Base-by-base conservation (phyloP, 2,329 filamentous ascomycete species). In the Lachnellula occidentalis region DNA sequence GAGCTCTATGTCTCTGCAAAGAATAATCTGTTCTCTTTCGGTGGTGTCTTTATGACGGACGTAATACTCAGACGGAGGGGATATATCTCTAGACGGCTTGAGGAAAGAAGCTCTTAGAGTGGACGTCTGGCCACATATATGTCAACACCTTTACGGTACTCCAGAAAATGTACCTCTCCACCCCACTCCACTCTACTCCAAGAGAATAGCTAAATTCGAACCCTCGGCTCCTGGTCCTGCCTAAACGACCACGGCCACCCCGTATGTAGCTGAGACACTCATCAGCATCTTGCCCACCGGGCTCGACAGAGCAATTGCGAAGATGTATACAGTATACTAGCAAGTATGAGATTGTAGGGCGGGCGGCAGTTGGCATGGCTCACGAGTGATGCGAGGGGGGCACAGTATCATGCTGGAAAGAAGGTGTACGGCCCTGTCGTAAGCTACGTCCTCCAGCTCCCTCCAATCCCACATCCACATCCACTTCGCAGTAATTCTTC, bases 291-390 rank as follows among this genome's bases (percentile, higher is more conserved):
- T 81, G 2, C 80, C 80, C 0, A 61, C 66, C 0, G 74, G 71
- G 0, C 69, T 85, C 0, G 76, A 80, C 56, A 78, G 79, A 57
- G 74, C 80, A 0, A 77, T 87, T 60, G 83, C 83, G 4, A 87
- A 87, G 61, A 69, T 74, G 9, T 83, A 78, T 62, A 87, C 83
- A 74, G 9, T 83, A 78, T 62, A 87, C 83, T 0, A 81, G 82
- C 1, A 85, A 83, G 50, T 86, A 82, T 27, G 24, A 27, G 6
- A 27, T 27, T 27, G 24, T 27, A 4, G 83, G 74, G 0, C 72
- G 86, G 50, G 75, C 74, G 77, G 77, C 0, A 80, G 77, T 34
- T 87, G 77, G 72, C 83, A 87, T 67, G 83, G 83, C 15, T 72
- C 86, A 86, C 82, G 0, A 72, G 73, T 5, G 78, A 72, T 4